phyloP scores from a whole-genome alignment of 2,329 filamentous ascomycete genomes.

The Aspergillus fischeri region DNA sequence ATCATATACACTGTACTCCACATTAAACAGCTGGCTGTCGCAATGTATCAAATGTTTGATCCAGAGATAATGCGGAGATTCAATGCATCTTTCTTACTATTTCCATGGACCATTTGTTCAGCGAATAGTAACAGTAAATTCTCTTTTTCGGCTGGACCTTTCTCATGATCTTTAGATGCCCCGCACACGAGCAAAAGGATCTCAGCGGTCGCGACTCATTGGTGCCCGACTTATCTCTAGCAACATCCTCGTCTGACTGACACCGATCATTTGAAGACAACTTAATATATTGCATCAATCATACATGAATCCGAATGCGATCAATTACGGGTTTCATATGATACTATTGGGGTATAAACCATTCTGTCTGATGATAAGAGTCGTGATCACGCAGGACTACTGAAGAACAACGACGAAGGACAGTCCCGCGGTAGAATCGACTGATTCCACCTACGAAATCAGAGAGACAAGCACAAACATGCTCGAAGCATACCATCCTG shows the following conservation, averaged over 20 bases:
- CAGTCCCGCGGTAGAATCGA: not conserved
- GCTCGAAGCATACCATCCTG: not conserved
- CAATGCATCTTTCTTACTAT: not conserved
- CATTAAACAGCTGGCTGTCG: not conserved
- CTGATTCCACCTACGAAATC: not conserved
- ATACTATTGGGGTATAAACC: not conserved
- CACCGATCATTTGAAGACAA: not conserved
- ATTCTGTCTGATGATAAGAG: constrained; percentile 1
- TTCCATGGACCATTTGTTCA: not conserved
- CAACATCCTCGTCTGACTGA: not conserved
- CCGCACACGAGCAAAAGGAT: not conserved
- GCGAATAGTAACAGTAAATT: not conserved
- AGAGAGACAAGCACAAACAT: not conserved
- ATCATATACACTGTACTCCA: not conserved
- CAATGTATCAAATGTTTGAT: not conserved
- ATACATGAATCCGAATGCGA: not conserved
- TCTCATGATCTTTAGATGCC: not conserved
- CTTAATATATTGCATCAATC: not conserved
- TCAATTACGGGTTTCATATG: not conserved
- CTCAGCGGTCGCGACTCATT: not conserved
- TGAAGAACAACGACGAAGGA: not conserved
- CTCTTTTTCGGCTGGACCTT: not conserved
- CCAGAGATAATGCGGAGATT: not conserved
- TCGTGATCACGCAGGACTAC: not conserved
- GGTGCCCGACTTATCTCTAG: not conserved